Percentiles rank a stretch among this genome's conserved stretches.
phyloP scores from a whole-genome alignment of 176 grass and related monocot species.

The Zoysia pacifica region DNA sequence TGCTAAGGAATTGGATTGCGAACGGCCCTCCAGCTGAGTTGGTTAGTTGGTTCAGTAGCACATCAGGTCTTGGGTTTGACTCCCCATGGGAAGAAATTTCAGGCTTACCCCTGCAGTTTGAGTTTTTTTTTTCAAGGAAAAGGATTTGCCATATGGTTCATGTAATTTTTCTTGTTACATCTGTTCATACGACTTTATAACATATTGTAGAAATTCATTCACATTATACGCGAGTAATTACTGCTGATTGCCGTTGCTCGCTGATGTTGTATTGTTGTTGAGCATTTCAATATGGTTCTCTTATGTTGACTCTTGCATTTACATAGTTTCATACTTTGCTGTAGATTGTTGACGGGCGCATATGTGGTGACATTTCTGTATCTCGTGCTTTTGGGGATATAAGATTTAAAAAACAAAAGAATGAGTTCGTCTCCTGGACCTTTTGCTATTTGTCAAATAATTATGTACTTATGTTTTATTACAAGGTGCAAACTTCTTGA shows the following conservation, averaged over 20 bases:
- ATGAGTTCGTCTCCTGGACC: slow-evolving; percentile 84
- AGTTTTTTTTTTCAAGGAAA: no score
- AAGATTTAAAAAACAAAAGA: slow-evolving; percentile 83
- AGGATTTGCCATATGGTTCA: not conserved
- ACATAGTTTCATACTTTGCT: slow-evolving; percentile 8
- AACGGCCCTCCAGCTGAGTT: no score
- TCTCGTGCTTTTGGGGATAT: slow-evolving; percentile 97
- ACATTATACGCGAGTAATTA: slow-evolving; percentile 20
- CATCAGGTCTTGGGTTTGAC: no score
- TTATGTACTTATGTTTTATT: slow-evolving; percentile 13
- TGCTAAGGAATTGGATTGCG: not conserved
- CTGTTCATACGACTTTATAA: not conserved
- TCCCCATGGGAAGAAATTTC: no score
- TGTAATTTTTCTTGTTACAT: not conserved
- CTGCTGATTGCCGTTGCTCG: not conserved
- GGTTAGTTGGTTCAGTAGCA: no score
- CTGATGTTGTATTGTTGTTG: slow-evolving; percentile 23
- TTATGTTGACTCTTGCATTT: slow-evolving; percentile 29
- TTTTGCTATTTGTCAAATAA: slow-evolving; percentile 21
- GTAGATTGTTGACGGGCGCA: slow-evolving; percentile 93
- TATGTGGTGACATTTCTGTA: slow-evolving; percentile 97
- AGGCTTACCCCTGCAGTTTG: no score
- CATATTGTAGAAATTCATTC: not conserved
- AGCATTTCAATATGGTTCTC: slow-evolving; percentile 1
- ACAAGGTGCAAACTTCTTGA: not conserved